Base-by-base conservation (phyloP, 345 rosid genomes). In the Corchorus olitorius region DNA sequence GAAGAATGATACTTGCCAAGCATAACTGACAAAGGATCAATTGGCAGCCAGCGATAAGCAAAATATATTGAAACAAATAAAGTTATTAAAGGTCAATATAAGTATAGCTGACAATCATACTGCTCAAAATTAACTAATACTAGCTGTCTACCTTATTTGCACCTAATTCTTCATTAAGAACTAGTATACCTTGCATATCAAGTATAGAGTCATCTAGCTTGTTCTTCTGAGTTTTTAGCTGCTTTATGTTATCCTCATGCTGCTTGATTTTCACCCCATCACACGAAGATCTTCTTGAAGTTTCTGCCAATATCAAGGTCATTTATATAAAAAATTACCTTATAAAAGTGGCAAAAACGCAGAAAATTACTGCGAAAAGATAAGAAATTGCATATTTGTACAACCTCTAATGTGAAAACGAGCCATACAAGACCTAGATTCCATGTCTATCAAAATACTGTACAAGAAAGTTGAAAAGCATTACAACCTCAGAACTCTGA, bases 1-100 rank as follows among this genome's bases (percentile, higher is more conserved):
- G 93, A 76, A 48, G 89, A 76, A 81, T 80, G 87, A 89, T 81
- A 79, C 80, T 86, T 92, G 65, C 93, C 88, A 73, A 94, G 85
- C 76, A 39, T 72, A 82, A 81, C 98, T 96, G 87, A 75, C 77
- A 81, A 37, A 79, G 41, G 60, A 72, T 60, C 66, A 73, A 64
- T 65, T 20, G 75, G 55, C 33, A 48, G 17, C 58, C 19, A 79
- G 37, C 49, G 13, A 70, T 53, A 41, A 45, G 50, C 33, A 62
- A 45, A 49, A 46, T 63, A 67, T 73, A 79, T 55, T 43, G 33
- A 65, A 63, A 46, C 34, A 52, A 41, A 58, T 46, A 56, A 22
- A 19, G 52, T 33, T 8, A 39, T 19, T 22, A 76, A 35, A 45
- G 46, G 15, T 53, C 56, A 60, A 49, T 46, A 48, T 33, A 39